Percentiles rank a stretch among this genome's conserved stretches.
Conservation (phyloP, 345 rosid genomes). For the Trapa incisa region DNA sequence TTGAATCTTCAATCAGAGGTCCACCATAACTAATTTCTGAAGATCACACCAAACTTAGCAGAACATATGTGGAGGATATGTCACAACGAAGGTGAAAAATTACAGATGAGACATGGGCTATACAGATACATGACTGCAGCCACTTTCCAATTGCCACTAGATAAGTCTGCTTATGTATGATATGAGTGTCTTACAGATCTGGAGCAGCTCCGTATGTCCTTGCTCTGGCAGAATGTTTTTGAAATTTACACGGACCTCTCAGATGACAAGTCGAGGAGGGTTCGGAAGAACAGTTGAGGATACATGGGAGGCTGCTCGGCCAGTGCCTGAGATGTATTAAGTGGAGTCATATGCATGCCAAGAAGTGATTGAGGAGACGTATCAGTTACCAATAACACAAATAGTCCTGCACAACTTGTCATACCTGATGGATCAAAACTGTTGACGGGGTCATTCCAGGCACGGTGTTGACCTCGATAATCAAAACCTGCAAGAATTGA, state of each 20-base stretch:
- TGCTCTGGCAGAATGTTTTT: no score
- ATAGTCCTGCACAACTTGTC: neutral
- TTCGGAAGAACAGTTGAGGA: slow-evolving; percentile 70
- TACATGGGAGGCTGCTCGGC: slow-evolving; percentile 74
- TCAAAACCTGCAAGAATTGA: slow-evolving; percentile 41
- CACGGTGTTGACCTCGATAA: slow-evolving; percentile 87
- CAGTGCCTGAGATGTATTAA: slow-evolving; percentile 40
- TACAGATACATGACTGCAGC: no score
- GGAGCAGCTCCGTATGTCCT: no score
- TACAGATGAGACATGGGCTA: no score
- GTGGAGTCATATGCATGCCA: neutral
- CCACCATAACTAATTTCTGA: no score
- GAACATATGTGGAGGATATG: no score
- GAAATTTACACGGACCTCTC: slow-evolving; percentile 19
- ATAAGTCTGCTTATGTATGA: no score
- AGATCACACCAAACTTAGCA: no score
- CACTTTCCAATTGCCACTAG: no score
- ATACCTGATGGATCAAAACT: slow-evolving; percentile 86
- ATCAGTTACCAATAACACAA: neutral
- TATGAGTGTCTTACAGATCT: no score
- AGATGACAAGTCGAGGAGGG: slow-evolving; percentile 62
- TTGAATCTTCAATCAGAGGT: no score
- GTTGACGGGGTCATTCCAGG: slow-evolving; percentile 99
- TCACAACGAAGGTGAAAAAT: no score
- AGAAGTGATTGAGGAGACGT: neutral